Conservation (phyloP, 192 early-diverging fungal genomes). For the Linderina pennispora region DNA sequence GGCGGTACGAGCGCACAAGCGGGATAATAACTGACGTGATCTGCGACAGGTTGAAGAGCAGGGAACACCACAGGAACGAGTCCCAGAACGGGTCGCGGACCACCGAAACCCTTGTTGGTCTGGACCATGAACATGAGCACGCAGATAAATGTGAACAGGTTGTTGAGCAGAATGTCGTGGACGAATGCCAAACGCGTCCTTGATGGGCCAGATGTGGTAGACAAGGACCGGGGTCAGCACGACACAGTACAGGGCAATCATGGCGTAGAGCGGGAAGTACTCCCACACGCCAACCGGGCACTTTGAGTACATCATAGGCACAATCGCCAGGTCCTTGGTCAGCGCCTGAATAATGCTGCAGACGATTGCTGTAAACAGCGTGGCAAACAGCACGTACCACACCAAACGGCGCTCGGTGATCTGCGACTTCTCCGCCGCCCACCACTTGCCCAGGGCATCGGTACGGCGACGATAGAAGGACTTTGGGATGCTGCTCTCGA, state of each 20-base stretch:
- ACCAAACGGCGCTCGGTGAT: slow-evolving; percentile 43
- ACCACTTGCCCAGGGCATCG: slow-evolving; percentile 18
- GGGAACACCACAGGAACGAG: slow-evolving; percentile 41
- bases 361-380: slow-evolving; percentile 27
- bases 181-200: slow-evolving; percentile 44
- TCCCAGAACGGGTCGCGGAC: slow-evolving; percentile 43
- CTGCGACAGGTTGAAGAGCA: slow-evolving; percentile 47
- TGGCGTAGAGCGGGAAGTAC: slow-evolving; percentile 43
- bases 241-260: slow-evolving; percentile 37
- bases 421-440: slow-evolving; percentile 28
- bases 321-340: slow-evolving; percentile 36
- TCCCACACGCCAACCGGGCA: slow-evolving; percentile 48
- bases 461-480: not conserved
- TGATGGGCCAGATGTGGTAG: slow-evolving; percentile 46
- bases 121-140: slow-evolving; percentile 48
- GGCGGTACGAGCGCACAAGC: slow-evolving; percentile 40
- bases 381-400: slow-evolving; percentile 29
- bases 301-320: slow-evolving; percentile 34
- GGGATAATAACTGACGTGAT: slow-evolving; percentile 43
- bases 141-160: slow-evolving; percentile 40
- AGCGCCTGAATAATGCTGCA: slow-evolving; percentile 41
- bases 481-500: not conserved
- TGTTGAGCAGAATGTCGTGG: slow-evolving; percentile 46
- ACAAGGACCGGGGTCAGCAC: slow-evolving; percentile 41
- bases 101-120: slow-evolving; percentile 37